Evolutionary conservation across 2,329 filamentous ascomycete genomes (phyloP), one percentile per base, ranked within the genome.

Genomic region (Thermoascus crustaceus): DNA sequence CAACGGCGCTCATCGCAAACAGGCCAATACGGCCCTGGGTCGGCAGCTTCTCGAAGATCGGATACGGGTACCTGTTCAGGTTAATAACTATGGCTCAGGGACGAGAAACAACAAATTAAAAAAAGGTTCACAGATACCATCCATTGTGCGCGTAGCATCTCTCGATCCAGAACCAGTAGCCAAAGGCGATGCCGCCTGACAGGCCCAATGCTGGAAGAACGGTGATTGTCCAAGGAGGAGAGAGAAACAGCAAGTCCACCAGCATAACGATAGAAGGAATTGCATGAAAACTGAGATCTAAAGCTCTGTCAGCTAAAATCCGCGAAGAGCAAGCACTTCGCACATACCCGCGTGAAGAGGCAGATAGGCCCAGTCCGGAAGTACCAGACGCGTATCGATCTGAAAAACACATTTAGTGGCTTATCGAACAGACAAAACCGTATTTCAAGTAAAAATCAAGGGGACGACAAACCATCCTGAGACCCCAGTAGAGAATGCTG

Each of bases 1-100:
- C 60, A 1, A 72, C 52, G 1, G 84, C 86, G 26, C 83, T 82
- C 11, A 75, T 63, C 1, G 69, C 69, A 47, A 93, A 94, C 7
- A 94, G 66, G 0, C 74, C 61, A 6, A 78, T 64, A 13, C 88
- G 74, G 52, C 86, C 79, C 32, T 65, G 54, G 0, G 77, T 82
- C 32, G 68, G 71, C 26, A 93, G 64, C 29, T 83, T 55, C 6
- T 69, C 78, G 44, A 95, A 89, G 17, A 94, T 72, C 1, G 88
- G 87, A 58, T 95, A 94, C 0, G 87, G 86, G 48, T 94, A 93
- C 68, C 79, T 82, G 47, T 58, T 14, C 7, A 23, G 23, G 33
- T 49, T 16, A 45, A n/a, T 2, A 9, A n/a, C n/a, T n/a, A n/a
- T n/a, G n/a, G n/a, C n/a, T n/a, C n/a, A n/a, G n/a, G n/a, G n/a